Base-by-base conservation (phyloP, 2,329 filamentous ascomycete species). In the Colletotrichum neosansevieriae region DNA sequence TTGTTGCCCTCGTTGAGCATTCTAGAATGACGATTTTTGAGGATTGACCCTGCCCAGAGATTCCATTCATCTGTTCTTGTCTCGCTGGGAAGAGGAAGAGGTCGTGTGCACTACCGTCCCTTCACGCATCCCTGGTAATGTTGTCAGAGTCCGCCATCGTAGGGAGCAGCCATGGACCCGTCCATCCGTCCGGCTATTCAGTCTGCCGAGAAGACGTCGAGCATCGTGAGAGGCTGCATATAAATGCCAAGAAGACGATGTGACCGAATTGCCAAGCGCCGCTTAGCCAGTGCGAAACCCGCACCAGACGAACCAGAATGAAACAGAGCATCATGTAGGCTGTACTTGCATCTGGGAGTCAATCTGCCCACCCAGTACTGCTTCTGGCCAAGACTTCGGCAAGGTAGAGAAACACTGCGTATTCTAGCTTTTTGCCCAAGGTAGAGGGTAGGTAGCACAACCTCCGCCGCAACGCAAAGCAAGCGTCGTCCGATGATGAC, bases 251-350 rank as follows among this genome's bases (percentile, higher is more conserved):
- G 66, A 56, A 12, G 15, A 47, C 12, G 32, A 36, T 38, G 66
- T 44, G 38, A 51, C 38, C 56, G 47, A 12, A 49, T 59, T 36
- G 65, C 65, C 61, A 65, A 68, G 61, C 47, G 49, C 61, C 61
- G 61, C 32, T 44, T 21, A 40, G 49, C 21, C 49, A 40, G 53
- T 58, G 47, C 65, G 61, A 65, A 65, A 65, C 65, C 54, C 42
- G 49, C 50, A 59, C 65, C 61, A 65, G 61, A 65, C 19, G 66
- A 69, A 65, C 66, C 62, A 44, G 56, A 50, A 51, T 69, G 66
- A 66, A 69, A 69, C 66, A 60, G 15, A 47, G 29, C 29, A 29
- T 29, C 29, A 21, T 29, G 15, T 12, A 38, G 12, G 32, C 44
- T 49, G 57, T n/a, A 36, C 32, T 50, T 40, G 57, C 44, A 50